Conservation (phyloP, 768 basidiomycete species). For the Calvatia gigantea region DNA sequence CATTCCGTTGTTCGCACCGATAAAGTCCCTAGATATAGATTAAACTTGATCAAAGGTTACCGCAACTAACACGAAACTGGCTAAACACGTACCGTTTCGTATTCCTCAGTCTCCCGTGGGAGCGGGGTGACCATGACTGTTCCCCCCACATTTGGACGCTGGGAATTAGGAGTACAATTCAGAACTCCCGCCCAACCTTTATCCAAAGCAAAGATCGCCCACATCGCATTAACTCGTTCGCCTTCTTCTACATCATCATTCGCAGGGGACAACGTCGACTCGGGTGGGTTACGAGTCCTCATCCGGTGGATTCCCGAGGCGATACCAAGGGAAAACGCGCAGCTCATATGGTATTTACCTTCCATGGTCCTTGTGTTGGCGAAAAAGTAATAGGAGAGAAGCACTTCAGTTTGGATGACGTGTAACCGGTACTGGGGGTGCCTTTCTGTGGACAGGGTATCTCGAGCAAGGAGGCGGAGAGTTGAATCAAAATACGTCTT, state of each 20-base stretch:
- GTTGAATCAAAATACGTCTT: conserved; percentile 39
- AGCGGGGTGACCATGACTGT: conserved; percentile 33
- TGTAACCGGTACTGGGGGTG: conserved; percentile 44
- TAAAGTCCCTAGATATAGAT: conserved; percentile 1
- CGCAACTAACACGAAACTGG: not conserved
- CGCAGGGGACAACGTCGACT: conserved; percentile 25
- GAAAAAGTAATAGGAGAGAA: conserved; percentile 56
- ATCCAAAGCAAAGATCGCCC: conserved; percentile 32
- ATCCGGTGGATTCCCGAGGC: conserved; percentile 37
- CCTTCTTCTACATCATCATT: conserved; percentile 30
- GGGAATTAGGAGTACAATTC: conserved; percentile 28
- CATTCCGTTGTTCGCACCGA: not conserved
- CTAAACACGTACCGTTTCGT: conserved; percentile 24
- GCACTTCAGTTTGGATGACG: conserved; percentile 49
- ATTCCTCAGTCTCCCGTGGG: conserved; percentile 34
- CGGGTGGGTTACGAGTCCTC: conserved; percentile 21
- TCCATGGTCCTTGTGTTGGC: conserved; percentile 45
- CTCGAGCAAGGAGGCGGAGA: conserved; percentile 30
- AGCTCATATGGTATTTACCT: conserved; percentile 37
- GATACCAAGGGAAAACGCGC: conserved; percentile 31
- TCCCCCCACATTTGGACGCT: conserved; percentile 14
- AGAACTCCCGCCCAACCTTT: conserved; percentile 42
- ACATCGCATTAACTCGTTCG: conserved; percentile 33
- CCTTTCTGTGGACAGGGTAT: conserved; percentile 28
- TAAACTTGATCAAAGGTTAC: not conserved